Conservation (phyloP, 805 yeast species). For the Schizosaccharomyces japonicus region DNA sequence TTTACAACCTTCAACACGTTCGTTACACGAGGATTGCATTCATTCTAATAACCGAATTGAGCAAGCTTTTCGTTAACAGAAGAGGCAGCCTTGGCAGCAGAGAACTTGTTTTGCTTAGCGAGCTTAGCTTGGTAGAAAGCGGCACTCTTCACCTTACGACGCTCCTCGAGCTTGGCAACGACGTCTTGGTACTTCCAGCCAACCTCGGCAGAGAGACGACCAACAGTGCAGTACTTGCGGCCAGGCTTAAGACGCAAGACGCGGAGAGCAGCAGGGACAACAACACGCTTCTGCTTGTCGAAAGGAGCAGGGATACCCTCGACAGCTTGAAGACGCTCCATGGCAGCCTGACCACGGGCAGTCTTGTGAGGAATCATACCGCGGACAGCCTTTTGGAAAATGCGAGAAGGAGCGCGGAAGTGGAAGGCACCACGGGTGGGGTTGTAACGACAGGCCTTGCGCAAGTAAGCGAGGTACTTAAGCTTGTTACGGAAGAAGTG, state of each 20-base stretch:
- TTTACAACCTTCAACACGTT: too few relatives aligned
- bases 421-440: slow-evolving; percentile 99
- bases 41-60: slow-evolving; percentile 84
- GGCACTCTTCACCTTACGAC: slow-evolving; percentile 96
- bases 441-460: slow-evolving; percentile 98
- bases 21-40: too few relatives aligned
- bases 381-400: slow-evolving; percentile 96
- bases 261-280: slow-evolving; percentile 98
- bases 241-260: slow-evolving; percentile 98
- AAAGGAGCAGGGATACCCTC: slow-evolving; percentile 99
- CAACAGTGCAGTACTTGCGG: slow-evolving; percentile 97
- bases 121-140: slow-evolving; percentile 98
- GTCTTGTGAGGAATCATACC: slow-evolving; percentile 99
- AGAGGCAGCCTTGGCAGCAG: slow-evolving; percentile 68
- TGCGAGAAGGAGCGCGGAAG: slow-evolving; percentile 99
- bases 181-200: slow-evolving; percentile 99
- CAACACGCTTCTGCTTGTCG: slow-evolving; percentile 99
- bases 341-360: slow-evolving; percentile 98
- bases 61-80: slow-evolving; percentile 86
- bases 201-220: slow-evolving; percentile 84
- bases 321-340: slow-evolving; percentile 96
- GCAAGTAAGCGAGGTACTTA: slow-evolving; percentile 89
- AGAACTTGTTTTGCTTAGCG: slow-evolving; percentile 81
- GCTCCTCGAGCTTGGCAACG: slow-evolving; percentile 93
- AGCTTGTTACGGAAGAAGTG: slow-evolving; percentile 98